These are phyloP conservation scores for Gentiana straminea DNA, from an alignment of 257 asterid genomes.

Conservation along the genomic window DNA sequence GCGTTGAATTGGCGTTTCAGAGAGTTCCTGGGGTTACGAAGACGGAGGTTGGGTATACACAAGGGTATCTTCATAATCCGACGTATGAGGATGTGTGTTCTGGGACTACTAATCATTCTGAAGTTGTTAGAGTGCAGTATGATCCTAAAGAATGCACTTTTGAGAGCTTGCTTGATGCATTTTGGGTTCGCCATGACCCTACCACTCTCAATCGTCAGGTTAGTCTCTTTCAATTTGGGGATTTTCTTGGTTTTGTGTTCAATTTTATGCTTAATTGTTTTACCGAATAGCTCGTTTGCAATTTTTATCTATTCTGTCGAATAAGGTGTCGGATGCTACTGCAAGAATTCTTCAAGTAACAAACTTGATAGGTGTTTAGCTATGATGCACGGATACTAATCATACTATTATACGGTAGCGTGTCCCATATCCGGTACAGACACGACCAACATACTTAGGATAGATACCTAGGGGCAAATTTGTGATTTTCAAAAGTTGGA, in stretches of 20 bases:
- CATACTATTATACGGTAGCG: too few species aligned
- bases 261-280: background rate
- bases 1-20: conserved; percentile 84
- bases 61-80: conserved; percentile 62
- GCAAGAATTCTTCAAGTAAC: too few species aligned
- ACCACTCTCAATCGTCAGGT: conserved; percentile 96
- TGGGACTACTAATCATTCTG: conserved; percentile 69
- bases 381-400: too few species aligned
- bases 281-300: too few species aligned
- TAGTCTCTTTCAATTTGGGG: background rate
- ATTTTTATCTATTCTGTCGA: too few species aligned
- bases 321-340: too few species aligned
- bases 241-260: background rate
- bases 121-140: conserved; percentile 81
- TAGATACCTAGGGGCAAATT: too few species aligned
- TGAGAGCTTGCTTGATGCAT: conserved; percentile 55
- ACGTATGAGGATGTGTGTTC: conserved; percentile 70
- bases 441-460: too few species aligned
- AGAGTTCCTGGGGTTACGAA: conserved; percentile 74
- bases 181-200: conserved; percentile 95
- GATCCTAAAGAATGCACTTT: conserved; percentile 78
- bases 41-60: conserved; percentile 85
- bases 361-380: too few species aligned
- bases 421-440: too few species aligned
- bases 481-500: too few species aligned